Evolutionary conservation across 129 eudicot genomes (phyloP).

Genomic region (Helichrysum umbraculigerum): DNA sequence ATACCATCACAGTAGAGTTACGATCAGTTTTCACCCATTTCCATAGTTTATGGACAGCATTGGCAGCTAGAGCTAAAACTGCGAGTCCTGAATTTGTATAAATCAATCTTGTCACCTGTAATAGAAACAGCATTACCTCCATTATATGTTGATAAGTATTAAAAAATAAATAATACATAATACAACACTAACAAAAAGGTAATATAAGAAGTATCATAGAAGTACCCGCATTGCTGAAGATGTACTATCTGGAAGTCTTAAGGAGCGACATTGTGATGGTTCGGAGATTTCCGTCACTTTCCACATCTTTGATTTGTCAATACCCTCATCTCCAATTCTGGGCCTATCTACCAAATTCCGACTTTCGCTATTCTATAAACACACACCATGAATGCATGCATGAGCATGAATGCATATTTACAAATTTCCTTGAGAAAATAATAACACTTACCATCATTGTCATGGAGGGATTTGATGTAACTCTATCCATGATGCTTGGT

Average conservation of each 20-base stretch:
- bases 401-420: background rate
- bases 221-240: slow-evolving; percentile 64
- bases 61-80: slow-evolving; percentile 69
- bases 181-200: background rate
- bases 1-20: slow-evolving; percentile 61
- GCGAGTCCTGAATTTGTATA: slow-evolving; percentile 72
- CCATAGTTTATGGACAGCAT: slow-evolving; percentile 86
- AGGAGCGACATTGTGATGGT: slow-evolving; percentile 68
- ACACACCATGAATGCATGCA: slow-evolving; percentile 11
- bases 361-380: slow-evolving; percentile 61
- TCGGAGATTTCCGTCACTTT: slow-evolving; percentile 69
- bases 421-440: background rate
- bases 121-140: slow-evolving; percentile 13
- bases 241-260: slow-evolving; percentile 66
- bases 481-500: slow-evolving; percentile 53
- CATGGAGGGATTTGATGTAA: slow-evolving; percentile 47
- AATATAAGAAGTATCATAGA: background rate
- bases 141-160: background rate
- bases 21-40: slow-evolving; percentile 74
- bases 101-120: slow-evolving; percentile 68
- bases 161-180: background rate
- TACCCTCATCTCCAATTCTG: slow-evolving; percentile 52
- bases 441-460: slow-evolving; percentile 43
- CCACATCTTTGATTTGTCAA: slow-evolving; percentile 65
- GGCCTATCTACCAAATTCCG: slow-evolving; percentile 64